Conservation (phyloP, 169 alveolate genomes). For the Amoebophrya sp. region DNA sequence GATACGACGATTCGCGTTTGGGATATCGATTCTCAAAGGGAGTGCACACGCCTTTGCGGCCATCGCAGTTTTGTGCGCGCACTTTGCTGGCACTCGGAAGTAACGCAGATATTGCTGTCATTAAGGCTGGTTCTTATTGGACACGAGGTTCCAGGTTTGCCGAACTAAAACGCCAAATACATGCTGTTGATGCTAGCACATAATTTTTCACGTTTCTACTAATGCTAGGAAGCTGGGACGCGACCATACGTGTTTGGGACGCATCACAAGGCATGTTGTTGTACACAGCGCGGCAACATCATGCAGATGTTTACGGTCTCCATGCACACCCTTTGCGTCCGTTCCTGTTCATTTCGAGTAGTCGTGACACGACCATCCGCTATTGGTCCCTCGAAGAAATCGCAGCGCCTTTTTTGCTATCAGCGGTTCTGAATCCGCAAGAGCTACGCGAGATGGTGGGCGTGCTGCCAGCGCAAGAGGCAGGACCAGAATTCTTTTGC, state of each 20-base stretch:
- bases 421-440: background rate
- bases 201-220: too few species aligned
- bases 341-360: background rate
- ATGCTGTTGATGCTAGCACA: too few species aligned
- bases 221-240: conserved; percentile 18
- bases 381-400: background rate
- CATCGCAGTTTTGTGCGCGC: background rate
- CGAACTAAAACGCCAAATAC: too few species aligned
- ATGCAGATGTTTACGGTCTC: background rate
- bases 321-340: background rate
- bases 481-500: background rate
- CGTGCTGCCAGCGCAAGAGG: background rate
- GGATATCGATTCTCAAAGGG: background rate
- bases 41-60: background rate
- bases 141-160: too few species aligned
- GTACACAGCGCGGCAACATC: background rate
- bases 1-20: background rate
- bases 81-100: background rate
- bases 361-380: background rate
- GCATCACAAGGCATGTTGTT: background rate
- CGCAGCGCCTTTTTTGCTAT: background rate
- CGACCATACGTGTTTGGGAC: background rate
- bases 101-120: background rate
- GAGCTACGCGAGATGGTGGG: background rate
- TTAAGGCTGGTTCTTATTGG: too few species aligned